Evolutionary conservation across 495 filamentous ascomycete species (phyloP).

Genomic region (Talaromyces borbonicus): DNA sequence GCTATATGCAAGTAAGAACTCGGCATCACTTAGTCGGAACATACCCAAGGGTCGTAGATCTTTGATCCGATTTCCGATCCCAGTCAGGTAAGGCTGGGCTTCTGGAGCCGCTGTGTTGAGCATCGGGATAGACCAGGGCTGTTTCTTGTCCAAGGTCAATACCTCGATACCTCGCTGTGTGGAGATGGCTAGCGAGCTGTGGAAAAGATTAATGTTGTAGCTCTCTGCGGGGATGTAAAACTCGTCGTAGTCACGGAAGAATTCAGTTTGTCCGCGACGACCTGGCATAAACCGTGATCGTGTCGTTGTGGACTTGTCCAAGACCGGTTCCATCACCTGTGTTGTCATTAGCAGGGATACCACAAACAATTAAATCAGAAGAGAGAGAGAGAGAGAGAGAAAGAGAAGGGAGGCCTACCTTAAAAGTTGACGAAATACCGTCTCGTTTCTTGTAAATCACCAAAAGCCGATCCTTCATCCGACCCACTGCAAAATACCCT

Average conservation of each 20-base stretch:
- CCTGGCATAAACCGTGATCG: slow-evolving; percentile 59
- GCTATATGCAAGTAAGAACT: slow-evolving; percentile 89
- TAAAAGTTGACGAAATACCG: slow-evolving; percentile 83
- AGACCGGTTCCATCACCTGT: slow-evolving; percentile 81
- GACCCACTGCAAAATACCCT: slow-evolving; percentile 86
- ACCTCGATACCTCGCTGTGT: slow-evolving; percentile 93
- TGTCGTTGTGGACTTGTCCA: slow-evolving; percentile 55
- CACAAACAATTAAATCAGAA: too few relatives aligned
- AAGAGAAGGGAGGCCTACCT: slow-evolving; percentile 29
- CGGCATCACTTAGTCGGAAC: slow-evolving; percentile 87
- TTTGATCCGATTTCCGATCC: slow-evolving; percentile 70
- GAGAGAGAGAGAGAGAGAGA: too few relatives aligned
- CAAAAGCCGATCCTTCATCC: slow-evolving; percentile 91
- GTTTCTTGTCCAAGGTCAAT: slow-evolving; percentile 92
- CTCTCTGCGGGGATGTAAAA: slow-evolving; percentile 98
- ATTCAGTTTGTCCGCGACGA: slow-evolving; percentile 69
- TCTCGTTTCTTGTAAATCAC: slow-evolving; percentile 97
- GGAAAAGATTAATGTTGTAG: slow-evolving; percentile 91
- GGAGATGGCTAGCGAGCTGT: slow-evolving; percentile 80
- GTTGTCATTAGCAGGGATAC: background rate
- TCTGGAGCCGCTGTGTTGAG: slow-evolving; percentile 43
- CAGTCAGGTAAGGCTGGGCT: slow-evolving; percentile 56
- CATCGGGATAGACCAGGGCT: slow-evolving; percentile 81
- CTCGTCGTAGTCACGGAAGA: slow-evolving; percentile 95
- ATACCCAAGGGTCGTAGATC: slow-evolving; percentile 83